Evolutionary conservation across 2,329 filamentous ascomycete genomes (phyloP), one percentile per base, ranked within the genome.

Genomic region (Aspergillus fructus): DNA sequence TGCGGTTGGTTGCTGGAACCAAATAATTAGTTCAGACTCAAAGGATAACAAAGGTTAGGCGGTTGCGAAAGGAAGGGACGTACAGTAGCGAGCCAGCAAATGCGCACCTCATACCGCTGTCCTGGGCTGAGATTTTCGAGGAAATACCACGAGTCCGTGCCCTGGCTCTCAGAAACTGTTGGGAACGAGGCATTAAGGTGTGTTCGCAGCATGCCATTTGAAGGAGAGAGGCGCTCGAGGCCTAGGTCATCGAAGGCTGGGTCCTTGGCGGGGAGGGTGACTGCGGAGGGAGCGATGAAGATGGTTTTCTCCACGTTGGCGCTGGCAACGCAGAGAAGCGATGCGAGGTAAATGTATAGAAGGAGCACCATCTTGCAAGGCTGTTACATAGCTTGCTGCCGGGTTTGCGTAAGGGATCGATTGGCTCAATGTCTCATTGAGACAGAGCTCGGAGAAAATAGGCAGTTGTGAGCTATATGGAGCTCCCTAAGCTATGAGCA

Each of bases 51-150:
- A 11, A 23, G 27, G 13, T 17, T 46, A 7, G 15, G n/a, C 23
- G 9, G 12, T 27, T 21, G 5, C 13, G 3, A 13, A 48, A 9
- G 11, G 30, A 19, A n/a, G 56, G 30, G 21, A 58, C 89, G 76
- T 82, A 96, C 93, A 59, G 89, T 94, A 41, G 94, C 94, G 59
- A 91, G 83, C 93, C 93, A 99, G 77, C 93, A 97, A 59, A 97
- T 82, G 54, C 94, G 87, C 49, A 96, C 83, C 79, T 99, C 94
- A 80, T 97, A 97, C 63, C 92, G 84, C 68, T 89, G 88, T 11
- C 85, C 85, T 37, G 85, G 82, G n/a, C 76, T 80, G 54, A 99
- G 80, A 34, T 81, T 78, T 56, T 89, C 83, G 5, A 99, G 83
- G 7, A 93, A 77, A 64, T 92, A 84, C 94, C 94, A 97, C 27